These are phyloP conservation scores for Salix koriyanagi DNA, from an alignment of 345 rosid species.

Conservation along the genomic window DNA sequence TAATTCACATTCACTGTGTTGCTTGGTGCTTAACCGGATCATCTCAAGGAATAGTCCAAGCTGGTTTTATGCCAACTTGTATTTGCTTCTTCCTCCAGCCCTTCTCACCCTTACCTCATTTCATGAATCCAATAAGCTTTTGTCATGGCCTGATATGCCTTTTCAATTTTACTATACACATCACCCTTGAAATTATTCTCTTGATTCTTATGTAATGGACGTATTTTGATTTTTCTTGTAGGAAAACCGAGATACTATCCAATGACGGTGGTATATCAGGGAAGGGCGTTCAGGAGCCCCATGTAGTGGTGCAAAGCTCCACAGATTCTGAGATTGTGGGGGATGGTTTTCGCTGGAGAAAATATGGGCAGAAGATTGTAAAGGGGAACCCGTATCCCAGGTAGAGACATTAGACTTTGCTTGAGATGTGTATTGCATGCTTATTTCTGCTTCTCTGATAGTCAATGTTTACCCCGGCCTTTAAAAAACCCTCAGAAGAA, in stretches of 20 bases:
- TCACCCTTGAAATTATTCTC: background rate
- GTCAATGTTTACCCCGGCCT: background rate
- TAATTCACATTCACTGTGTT: background rate
- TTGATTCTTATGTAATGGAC: background rate
- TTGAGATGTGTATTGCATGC: background rate
- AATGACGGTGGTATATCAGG: conserved; percentile 46
- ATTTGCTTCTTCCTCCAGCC: background rate
- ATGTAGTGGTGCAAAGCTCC: conserved; percentile 37
- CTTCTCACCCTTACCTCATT: background rate
- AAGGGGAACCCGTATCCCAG: conserved; percentile 95
- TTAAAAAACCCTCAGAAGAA: background rate
- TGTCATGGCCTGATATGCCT: background rate
- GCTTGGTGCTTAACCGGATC: background rate
- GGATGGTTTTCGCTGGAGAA: conserved; percentile 98
- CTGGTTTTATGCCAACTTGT: background rate
- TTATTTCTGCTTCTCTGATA: background rate
- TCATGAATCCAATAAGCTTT: background rate
- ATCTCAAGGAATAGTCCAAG: background rate
- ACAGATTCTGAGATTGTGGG: conserved; percentile 66
- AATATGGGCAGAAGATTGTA: conserved; percentile 94
- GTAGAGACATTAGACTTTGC: conserved; percentile 22
- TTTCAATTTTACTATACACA: background rate
- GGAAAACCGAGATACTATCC: conserved; percentile 56
- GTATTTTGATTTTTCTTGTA: conserved; percentile 12
- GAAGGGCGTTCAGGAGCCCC: conserved; percentile 40